A percentile compares a stretch with the other conserved stretches of the same genome.
These are phyloP conservation scores for Hygrocybe coccinea DNA, from an alignment of 768 basidiomycete genomes.

Conservation along the genomic window DNA sequence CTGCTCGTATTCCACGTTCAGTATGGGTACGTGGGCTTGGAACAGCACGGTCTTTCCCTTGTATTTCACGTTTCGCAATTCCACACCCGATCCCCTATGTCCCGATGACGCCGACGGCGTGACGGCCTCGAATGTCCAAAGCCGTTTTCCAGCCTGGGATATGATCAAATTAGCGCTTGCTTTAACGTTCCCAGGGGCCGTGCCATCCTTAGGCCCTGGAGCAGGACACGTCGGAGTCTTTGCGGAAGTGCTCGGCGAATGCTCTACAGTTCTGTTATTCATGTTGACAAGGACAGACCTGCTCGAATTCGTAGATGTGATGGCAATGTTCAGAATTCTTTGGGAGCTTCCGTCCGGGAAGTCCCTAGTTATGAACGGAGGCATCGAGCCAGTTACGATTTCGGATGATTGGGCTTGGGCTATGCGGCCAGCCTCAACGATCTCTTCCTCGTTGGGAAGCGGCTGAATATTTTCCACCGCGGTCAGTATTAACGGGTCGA, in stretches of 20 bases:
- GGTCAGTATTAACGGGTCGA: neutral
- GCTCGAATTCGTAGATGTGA: constrained; percentile 1
- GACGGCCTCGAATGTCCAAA: constrained; percentile 6
- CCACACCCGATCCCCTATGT: constrained; percentile 1
- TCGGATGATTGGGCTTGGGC: neutral
- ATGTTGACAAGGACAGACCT: constrained; percentile 1
- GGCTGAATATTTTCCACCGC: neutral
- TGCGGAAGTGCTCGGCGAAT: no score
- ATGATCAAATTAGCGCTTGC: neutral
- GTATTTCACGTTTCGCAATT: constrained; percentile 5
- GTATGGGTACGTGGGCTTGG: constrained; percentile 3
- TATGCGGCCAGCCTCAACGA: neutral
- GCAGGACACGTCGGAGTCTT: no score
- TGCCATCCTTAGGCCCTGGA: no score
- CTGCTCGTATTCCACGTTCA: constrained; percentile 4
- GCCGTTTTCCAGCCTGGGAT: neutral
- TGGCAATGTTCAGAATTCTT: constrained; percentile 5
- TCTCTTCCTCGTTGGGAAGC: constrained; percentile 1
- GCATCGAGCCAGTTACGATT: neutral
- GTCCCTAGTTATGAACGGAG: neutral
- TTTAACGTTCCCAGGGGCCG: neutral
- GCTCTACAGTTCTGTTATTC: neutral
- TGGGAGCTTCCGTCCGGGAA: constrained; percentile 3
- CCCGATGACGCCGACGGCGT: constrained; percentile 3
- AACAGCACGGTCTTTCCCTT: constrained; percentile 2